Evolutionary conservation across 2,329 filamentous ascomycete species (phyloP).

Genomic region (Colletotrichum neosansevieriae): DNA sequence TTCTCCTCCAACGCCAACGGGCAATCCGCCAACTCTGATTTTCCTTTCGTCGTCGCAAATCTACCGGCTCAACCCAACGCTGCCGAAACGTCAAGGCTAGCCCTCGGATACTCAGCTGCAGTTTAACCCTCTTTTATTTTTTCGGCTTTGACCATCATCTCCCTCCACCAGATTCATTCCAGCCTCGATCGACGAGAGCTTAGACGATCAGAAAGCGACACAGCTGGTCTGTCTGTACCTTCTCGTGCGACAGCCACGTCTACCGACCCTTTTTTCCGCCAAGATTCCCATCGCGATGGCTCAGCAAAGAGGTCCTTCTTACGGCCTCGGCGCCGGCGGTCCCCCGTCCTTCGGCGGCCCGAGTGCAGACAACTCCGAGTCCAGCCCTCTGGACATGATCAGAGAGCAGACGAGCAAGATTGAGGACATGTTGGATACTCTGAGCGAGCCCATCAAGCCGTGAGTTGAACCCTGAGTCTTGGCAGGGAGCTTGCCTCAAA

Average conservation of each 20-base stretch:
- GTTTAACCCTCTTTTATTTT: constrained; percentile 32
- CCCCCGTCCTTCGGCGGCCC: constrained; percentile 40
- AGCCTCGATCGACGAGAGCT: constrained; percentile 17
- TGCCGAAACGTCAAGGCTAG: constrained; percentile 35
- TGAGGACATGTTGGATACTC: constrained; percentile 88
- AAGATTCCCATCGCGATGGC: constrained; percentile 36
- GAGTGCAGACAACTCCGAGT: constrained; percentile 56
- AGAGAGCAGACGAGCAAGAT: constrained; percentile 98
- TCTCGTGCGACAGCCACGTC: constrained; percentile 37
- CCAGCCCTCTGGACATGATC: constrained; percentile 87
- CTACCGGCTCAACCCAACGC: constrained; percentile 10
- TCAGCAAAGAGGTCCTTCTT: constrained; percentile 42
- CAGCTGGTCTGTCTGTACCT: constrained; percentile 39
- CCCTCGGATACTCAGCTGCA: constrained; percentile 35
- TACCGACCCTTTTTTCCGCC: constrained; percentile 6
- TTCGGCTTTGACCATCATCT: constrained; percentile 14
- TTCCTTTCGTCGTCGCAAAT: constrained; percentile 30
- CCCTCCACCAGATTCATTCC: constrained; percentile 19
- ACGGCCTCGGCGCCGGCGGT: constrained; percentile 41
- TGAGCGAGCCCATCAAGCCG: constrained; percentile 95
- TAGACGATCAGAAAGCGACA: constrained; percentile 24
- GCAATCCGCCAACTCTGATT: constrained; percentile 21
- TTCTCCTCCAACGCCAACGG: constrained; percentile 26
- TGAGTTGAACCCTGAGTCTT: constrained; percentile 64
- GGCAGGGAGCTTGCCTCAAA: constrained; percentile 22